phyloP scores from a whole-genome alignment of 768 basidiomycete species.

The Lactarius hengduanensis region DNA sequence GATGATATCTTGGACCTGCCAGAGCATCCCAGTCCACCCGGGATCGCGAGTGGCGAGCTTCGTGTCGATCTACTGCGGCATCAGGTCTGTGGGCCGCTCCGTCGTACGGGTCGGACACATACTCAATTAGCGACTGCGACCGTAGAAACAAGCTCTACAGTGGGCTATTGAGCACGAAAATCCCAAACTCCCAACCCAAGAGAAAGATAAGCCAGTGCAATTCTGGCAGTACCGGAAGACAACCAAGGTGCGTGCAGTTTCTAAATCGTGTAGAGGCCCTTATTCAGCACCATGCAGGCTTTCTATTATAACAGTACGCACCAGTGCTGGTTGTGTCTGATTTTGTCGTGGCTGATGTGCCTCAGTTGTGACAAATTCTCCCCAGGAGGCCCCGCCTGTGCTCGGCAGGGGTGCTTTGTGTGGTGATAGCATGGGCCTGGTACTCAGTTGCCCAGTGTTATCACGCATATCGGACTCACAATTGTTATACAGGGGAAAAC shows the following conservation, averaged over 20 bases:
- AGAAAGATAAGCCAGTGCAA: slow-evolving; percentile 74
- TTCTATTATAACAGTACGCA: slow-evolving; percentile 69
- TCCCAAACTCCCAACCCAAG: slow-evolving; percentile 65
- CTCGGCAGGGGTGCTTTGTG: slow-evolving; percentile 85
- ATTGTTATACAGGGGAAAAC: slow-evolving; percentile 72
- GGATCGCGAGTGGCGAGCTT: slow-evolving; percentile 62
- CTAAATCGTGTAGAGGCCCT: not conserved
- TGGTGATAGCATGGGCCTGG: slow-evolving; percentile 86
- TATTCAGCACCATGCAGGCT: slow-evolving; percentile 35
- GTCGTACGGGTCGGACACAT: not conserved
- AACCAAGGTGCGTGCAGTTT: slow-evolving; percentile 47
- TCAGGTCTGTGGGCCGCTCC: slow-evolving; percentile 49
- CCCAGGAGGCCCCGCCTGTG: slow-evolving; percentile 58
- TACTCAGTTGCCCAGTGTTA: slow-evolving; percentile 34
- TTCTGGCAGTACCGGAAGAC: slow-evolving; percentile 78
- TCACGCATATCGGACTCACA: slow-evolving; percentile 17
- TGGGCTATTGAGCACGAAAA: slow-evolving; percentile 86
- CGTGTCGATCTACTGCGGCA: slow-evolving; percentile 76
- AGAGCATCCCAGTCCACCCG: slow-evolving; percentile 67
- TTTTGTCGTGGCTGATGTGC: slow-evolving; percentile 10
- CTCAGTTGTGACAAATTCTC: slow-evolving; percentile 77
- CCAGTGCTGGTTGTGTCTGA: not conserved
- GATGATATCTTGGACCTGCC: slow-evolving; percentile 76
- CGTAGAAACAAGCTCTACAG: slow-evolving; percentile 74
- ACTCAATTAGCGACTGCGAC: not conserved